phyloP scores from a whole-genome alignment of 2,329 filamentous ascomycete genomes.

The Phyllosticta ampelicida region DNA sequence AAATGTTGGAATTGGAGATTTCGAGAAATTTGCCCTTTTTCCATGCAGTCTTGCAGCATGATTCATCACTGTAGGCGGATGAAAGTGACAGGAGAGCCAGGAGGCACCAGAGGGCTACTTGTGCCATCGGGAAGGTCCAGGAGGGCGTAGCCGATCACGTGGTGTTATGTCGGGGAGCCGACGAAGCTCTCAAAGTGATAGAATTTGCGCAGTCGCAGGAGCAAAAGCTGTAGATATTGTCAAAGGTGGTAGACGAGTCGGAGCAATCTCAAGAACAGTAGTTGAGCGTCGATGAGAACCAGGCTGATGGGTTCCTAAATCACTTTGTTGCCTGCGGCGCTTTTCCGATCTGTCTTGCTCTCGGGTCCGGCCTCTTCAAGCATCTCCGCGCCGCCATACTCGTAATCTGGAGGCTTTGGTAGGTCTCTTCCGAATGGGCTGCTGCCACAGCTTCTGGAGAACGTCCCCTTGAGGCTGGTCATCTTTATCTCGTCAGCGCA shows the following conservation, averaged over 20 bases:
- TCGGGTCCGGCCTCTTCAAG: not conserved
- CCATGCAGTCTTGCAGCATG: not conserved
- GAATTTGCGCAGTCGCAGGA: not conserved
- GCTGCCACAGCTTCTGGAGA: not conserved
- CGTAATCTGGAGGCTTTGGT: not conserved
- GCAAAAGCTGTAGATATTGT: not conserved
- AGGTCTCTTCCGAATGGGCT: not conserved
- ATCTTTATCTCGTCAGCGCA: not conserved
- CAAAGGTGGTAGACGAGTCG: not conserved
- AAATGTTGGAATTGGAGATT: not conserved
- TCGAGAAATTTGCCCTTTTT: not conserved
- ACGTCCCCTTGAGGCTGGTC: not conserved
- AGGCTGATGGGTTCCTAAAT: not conserved
- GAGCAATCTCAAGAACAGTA: not conserved
- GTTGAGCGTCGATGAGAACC: not conserved
- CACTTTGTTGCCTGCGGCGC: not conserved
- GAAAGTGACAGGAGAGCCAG: not conserved
- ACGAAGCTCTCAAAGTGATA: not conserved
- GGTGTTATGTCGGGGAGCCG: not conserved
- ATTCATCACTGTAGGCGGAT: not conserved
- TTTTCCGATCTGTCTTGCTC: not conserved
- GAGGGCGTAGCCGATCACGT: not conserved
- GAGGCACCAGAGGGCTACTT: not conserved
- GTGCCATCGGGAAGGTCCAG: not conserved
- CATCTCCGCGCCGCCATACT: not conserved